phyloP scores from a whole-genome alignment of 2,329 filamentous ascomycete genomes.

The Mollisia scopiformis region DNA sequence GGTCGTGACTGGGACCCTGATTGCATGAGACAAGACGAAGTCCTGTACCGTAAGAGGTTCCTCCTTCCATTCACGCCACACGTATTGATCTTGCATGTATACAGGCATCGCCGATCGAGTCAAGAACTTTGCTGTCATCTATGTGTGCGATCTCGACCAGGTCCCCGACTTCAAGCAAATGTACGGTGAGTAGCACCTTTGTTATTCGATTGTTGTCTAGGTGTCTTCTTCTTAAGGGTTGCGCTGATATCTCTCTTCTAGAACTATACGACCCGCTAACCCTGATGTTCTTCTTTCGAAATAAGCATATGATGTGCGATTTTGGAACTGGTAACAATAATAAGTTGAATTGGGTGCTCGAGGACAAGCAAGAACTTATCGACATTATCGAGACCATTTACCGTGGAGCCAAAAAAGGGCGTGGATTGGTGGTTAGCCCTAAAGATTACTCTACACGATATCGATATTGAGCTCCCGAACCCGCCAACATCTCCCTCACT shows the following conservation, averaged over 20 bases:
- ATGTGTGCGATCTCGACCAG: constrained; percentile 90
- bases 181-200: constrained; percentile 63
- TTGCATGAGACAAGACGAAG: constrained; percentile 84
- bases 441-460: constrained; percentile 76
- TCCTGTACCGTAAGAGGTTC: constrained; percentile 53
- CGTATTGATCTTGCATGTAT: not conserved
- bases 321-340: constrained; percentile 99
- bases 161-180: constrained; percentile 94
- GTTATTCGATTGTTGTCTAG: not conserved
- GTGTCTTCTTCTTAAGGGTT: not conserved
- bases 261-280: constrained; percentile 88
- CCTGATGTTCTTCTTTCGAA: constrained; percentile 97
- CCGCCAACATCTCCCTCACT: not conserved
- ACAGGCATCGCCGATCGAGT: constrained; percentile 81
- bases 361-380: constrained; percentile 98
- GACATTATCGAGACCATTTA: constrained; percentile 99
- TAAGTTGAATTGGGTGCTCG: constrained; percentile 93
- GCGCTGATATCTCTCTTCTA: constrained; percentile 11
- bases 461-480: constrained; percentile 53
- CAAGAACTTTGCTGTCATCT: constrained; percentile 91
- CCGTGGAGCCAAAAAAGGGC: constrained; percentile 95
- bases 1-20: constrained; percentile 84
- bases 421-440: constrained; percentile 93
- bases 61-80: not conserved
- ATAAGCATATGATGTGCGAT: constrained; percentile 99